Percentiles rank a stretch among this genome's conserved stretches.
Evolutionary conservation across 1,284 basidiomycete species (phyloP).

Genomic region (Bjerkandera adusta): DNA sequence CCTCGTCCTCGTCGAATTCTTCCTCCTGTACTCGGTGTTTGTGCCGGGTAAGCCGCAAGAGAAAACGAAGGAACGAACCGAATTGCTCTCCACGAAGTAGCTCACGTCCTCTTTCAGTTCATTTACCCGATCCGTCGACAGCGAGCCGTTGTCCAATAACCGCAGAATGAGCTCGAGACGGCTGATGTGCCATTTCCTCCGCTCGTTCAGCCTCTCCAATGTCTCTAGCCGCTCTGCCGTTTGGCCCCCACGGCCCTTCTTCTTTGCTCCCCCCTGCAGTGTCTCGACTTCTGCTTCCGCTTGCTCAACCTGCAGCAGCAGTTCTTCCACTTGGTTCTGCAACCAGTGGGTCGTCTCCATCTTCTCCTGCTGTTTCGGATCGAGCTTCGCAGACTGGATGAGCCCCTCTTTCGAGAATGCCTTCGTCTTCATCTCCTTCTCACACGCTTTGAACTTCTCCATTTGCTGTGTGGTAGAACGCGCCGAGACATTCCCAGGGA

Average conservation of each 20-base stretch:
- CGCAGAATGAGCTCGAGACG: conserved; percentile 93
- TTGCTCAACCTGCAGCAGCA: conserved; percentile 90
- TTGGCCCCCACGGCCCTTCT: conserved; percentile 72
- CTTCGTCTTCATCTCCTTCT: conserved; percentile 99
- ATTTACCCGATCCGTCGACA: conserved; percentile 80
- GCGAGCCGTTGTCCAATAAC: conserved; percentile 91
- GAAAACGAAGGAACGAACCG: conserved; percentile 53
- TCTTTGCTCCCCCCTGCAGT: conserved; percentile 83
- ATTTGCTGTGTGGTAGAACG: conserved; percentile 99
- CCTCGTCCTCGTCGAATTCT: conserved; percentile 96
- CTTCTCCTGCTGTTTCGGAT: conserved; percentile 97
- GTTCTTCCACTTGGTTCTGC: conserved; percentile 85
- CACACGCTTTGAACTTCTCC: conserved; percentile 99
- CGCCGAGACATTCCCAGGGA: too few species aligned
- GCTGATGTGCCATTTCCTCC: conserved; percentile 93
- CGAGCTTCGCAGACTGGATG: conserved; percentile 90
- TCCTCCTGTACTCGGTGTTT: conserved; percentile 67
- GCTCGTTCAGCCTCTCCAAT: conserved; percentile 89
- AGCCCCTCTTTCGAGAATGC: conserved; percentile 99
- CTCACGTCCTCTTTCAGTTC: conserved; percentile 92
- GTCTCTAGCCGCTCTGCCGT: conserved; percentile 76
- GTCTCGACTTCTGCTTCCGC: conserved; percentile 95
- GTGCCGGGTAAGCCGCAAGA: not conserved
- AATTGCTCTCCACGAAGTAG: conserved; percentile 97
- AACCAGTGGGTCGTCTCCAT: conserved; percentile 88